Conservation (phyloP, 768 basidiomycete genomes). For the Clavaria fumosa region DNA sequence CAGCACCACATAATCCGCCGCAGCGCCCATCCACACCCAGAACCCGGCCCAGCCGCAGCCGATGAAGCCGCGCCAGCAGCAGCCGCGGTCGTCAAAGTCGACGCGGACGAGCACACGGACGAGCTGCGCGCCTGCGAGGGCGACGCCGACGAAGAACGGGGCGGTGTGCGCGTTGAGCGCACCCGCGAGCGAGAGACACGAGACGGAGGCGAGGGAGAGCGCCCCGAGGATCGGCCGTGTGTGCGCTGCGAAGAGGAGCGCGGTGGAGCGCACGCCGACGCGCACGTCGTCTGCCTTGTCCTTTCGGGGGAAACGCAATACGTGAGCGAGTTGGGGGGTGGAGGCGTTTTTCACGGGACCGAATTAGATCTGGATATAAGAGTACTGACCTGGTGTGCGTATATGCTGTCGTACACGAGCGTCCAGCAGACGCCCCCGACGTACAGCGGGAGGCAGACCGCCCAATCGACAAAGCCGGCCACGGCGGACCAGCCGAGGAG, state of each 20-base stretch:
- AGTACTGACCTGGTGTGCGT: constrained; percentile 75
- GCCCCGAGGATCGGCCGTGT: constrained; percentile 62
- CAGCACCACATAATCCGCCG: constrained; percentile 44
- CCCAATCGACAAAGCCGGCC: constrained; percentile 66
- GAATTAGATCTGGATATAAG: too few relatives aligned
- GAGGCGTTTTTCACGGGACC: too few relatives aligned
- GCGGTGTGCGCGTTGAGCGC: constrained; percentile 61
- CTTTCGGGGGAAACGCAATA: constrained; percentile 26
- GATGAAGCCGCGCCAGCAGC: constrained; percentile 85
- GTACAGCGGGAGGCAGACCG: constrained; percentile 74
- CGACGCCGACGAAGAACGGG: constrained; percentile 68
- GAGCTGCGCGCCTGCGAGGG: constrained; percentile 61
- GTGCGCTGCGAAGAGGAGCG: constrained; percentile 70
- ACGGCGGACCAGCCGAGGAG: constrained; percentile 95
- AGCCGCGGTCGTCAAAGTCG: constrained; percentile 56
- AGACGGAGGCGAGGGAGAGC: constrained; percentile 60
- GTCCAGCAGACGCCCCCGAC: constrained; percentile 87
- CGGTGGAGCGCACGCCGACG: constrained; percentile 87
- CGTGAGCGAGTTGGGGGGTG: constrained; percentile 3
- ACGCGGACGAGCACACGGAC: constrained; percentile 60
- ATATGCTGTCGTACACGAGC: constrained; percentile 93
- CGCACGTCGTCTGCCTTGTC: constrained; percentile 85
- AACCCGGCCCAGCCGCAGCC: constrained; percentile 83
- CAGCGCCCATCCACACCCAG: constrained; percentile 72
- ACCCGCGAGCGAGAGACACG: constrained; percentile 65